Evolutionary conservation across 352 stramenopile genomes (phyloP).

Genomic region (Phytophthora hybrid): DNA sequence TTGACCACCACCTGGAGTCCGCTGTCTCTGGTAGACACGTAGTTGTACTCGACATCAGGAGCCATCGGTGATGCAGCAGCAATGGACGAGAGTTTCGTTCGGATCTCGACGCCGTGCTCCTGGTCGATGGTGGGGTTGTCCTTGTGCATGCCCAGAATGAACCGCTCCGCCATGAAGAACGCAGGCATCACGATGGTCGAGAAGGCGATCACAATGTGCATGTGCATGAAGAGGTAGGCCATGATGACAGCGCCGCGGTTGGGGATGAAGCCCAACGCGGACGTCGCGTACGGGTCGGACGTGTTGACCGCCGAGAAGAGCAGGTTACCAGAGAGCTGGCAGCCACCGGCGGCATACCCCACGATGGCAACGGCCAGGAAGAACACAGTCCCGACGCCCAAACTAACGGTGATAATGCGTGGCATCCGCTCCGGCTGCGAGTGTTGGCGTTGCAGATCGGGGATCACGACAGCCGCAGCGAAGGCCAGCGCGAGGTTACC

Average conservation of each 20-base stretch:
- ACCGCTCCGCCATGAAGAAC: slow-evolving; percentile 54
- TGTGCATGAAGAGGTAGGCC: slow-evolving; percentile 52
- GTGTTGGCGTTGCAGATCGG: slow-evolving; percentile 50
- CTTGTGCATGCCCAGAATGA: slow-evolving; percentile 55
- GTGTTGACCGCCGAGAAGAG: slow-evolving; percentile 47
- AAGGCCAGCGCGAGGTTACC: slow-evolving; percentile 45
- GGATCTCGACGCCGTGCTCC: slow-evolving; percentile 24
- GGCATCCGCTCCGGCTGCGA: slow-evolving; percentile 59
- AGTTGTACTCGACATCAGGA: slow-evolving; percentile 25
- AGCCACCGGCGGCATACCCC: slow-evolving; percentile 49
- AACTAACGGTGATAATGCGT: slow-evolving; percentile 47
- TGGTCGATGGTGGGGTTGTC: slow-evolving; percentile 12
- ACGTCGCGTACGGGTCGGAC: slow-evolving; percentile 28
- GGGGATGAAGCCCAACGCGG: slow-evolving; percentile 40
- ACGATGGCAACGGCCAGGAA: slow-evolving; percentile 52
- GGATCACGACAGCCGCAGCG: slow-evolving; percentile 41
- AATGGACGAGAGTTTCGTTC: slow-evolving; percentile 31
- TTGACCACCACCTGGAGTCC: slow-evolving; percentile 3
- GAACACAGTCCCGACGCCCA: slow-evolving; percentile 44
- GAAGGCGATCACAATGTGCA: slow-evolving; percentile 62
- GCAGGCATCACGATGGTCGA: slow-evolving; percentile 50
- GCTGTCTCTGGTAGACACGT: slow-evolving; percentile 5
- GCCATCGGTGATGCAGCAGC: slow-evolving; percentile 16
- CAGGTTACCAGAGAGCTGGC: slow-evolving; percentile 51
- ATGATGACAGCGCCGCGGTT: slow-evolving; percentile 43